A percentile compares a stretch with the other conserved stretches of the same genome.
phyloP scores from a whole-genome alignment of 129 eudicot species.

The Saussurea involucrata region DNA sequence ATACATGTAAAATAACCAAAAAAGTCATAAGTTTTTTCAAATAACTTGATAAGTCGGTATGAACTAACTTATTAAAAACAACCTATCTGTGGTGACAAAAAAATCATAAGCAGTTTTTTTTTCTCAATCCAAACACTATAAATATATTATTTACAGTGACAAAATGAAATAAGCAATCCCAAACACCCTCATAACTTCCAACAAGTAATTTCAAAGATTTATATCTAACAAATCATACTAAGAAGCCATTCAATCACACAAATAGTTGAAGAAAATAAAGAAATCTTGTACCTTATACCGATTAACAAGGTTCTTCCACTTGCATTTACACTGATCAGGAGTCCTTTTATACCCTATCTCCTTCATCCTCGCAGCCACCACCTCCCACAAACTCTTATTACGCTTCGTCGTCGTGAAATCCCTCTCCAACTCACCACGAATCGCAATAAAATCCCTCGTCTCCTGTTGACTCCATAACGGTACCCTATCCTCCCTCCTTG shows the following conservation, averaged over 20 bases:
- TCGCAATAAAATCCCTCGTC: slow-evolving; percentile 54
- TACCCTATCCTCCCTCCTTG: slow-evolving; percentile 53
- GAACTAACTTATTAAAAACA: too few relatives aligned
- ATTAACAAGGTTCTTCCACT: slow-evolving; percentile 71
- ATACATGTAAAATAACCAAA: too few relatives aligned
- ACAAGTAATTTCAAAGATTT: background rate
- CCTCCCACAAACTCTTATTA: slow-evolving; percentile 66
- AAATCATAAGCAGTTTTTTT: too few relatives aligned
- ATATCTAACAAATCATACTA: background rate
- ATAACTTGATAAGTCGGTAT: too few relatives aligned
- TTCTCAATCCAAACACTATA: too few relatives aligned
- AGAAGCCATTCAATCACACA: background rate
- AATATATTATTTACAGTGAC: too few relatives aligned
- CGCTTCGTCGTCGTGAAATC: slow-evolving; percentile 45
- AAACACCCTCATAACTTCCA: background rate
- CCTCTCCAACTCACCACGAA: slow-evolving; percentile 60
- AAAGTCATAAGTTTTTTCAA: too few relatives aligned
- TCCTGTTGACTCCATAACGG: slow-evolving; percentile 72
- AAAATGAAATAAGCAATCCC: too few relatives aligned
- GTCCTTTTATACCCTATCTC: slow-evolving; percentile 63
- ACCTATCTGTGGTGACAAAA: too few relatives aligned
- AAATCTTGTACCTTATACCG: slow-evolving; percentile 50
- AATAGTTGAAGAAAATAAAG: background rate
- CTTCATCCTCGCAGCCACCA: slow-evolving; percentile 52
- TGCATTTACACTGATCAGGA: slow-evolving; percentile 70